Base-by-base conservation (phyloP, 441 rosid genomes). In the Dalechampia spathulata region DNA sequence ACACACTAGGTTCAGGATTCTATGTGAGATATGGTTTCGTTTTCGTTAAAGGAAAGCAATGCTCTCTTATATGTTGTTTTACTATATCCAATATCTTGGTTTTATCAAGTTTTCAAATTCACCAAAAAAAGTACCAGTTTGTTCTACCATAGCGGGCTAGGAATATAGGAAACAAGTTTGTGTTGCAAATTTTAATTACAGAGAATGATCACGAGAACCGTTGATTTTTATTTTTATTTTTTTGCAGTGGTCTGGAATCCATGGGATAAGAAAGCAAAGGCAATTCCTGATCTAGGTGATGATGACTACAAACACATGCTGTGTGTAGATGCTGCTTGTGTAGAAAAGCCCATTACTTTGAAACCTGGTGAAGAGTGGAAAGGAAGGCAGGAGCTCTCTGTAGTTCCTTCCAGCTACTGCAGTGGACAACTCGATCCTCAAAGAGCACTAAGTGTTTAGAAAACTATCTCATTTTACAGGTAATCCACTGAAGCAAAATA, bases 301-400 rank as follows among this genome's bases (percentile, higher is more conserved):
- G 96, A 85, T 28, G 99, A 92, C 38, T 92, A 85, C 71, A 92
- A 85, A 78, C 82, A 82, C 52, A 89, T 89, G 97, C 74, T 89
- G 23, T 86, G 94, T 49, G 90, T 92, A 10, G 96, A 87, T 75
- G 87, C 97, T n/a, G 90, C 96, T 51, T 85, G 87, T 58, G 55
- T 82, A 19, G 97, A 89, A 65, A 83, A 80, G 57, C 86, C 90
- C 8, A 85, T 92, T 54, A 86, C 92, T 40, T 62, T 92, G 73
- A 92, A 79, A 82, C 92, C 96, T 0, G 92, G 96, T 27, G 99
- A 89, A 74, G 97, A 89, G 64, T 89, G 99, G 97, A 89, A 63
- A 67, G 97, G 99, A 70, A 85, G 87, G 65, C 92, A 70, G 66
- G 97, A 92, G 66, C 79, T 92, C 54, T 89, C 94, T 16, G 79